Percentiles rank a stretch among this genome's conserved stretches.
Evolutionary conservation across 148 eudicot species (phyloP).

Genomic region (Diospyros kaki): DNA sequence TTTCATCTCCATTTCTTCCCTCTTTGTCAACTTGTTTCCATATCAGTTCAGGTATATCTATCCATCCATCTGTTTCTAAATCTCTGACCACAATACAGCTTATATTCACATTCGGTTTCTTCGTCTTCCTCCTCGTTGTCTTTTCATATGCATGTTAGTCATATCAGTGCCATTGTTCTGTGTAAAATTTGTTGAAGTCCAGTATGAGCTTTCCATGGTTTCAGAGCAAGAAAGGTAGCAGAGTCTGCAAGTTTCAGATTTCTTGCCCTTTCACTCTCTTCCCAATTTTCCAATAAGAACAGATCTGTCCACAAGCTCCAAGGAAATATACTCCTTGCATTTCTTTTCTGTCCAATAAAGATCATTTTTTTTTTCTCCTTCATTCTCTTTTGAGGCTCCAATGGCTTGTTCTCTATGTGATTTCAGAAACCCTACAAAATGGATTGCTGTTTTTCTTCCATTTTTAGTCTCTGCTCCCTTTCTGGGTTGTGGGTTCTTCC

Average conservation of each 20-base stretch:
- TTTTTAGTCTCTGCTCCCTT: constrained; percentile 23
- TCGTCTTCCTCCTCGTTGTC: background rate
- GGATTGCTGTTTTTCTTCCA: constrained; percentile 33
- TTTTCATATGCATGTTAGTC: background rate
- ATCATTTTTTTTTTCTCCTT: background rate
- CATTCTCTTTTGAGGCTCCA: constrained; percentile 1
- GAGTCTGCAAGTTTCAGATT: background rate
- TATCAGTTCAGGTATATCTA: constrained; percentile 1
- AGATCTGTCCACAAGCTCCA: background rate
- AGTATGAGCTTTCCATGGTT: too few relatives aligned
- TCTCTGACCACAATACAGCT: constrained; percentile 2
- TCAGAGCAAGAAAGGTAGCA: constrained; percentile 11
- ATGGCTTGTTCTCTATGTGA: constrained; percentile 42
- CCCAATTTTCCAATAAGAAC: background rate
- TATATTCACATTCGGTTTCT: constrained; percentile 11
- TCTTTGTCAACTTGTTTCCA: background rate
- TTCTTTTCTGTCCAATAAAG: constrained; percentile 1
- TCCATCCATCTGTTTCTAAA: background rate
- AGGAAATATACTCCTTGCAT: constrained; percentile 11
- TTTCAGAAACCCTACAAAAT: constrained; percentile 31
- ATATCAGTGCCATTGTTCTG: background rate
- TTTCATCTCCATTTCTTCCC: background rate
- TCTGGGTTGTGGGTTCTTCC: constrained; percentile 24
- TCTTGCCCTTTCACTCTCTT: background rate
- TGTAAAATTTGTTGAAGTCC: too few relatives aligned